phyloP scores from a whole-genome alignment of 2,329 filamentous ascomycete genomes.

The Corynespora cassiicola region DNA sequence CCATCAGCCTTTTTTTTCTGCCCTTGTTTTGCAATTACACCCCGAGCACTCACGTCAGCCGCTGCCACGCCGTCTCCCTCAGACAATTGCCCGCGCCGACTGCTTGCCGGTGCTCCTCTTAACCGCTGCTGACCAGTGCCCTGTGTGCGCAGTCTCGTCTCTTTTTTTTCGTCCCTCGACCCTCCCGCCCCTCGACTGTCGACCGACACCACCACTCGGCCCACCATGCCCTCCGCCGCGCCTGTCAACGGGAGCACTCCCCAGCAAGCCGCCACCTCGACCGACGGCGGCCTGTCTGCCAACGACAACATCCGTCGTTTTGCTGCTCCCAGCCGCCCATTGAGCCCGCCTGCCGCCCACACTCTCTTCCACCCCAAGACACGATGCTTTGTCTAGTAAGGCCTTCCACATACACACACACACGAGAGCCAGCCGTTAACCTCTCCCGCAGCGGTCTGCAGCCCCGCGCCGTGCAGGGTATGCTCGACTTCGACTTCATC shows the following conservation, averaged over 20 bases:
- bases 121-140: too few relatives aligned
- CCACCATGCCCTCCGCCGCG: slow-evolving; percentile 54
- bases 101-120: too few relatives aligned
- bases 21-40: slow-evolving; percentile 14
- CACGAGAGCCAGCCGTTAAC: too few relatives aligned
- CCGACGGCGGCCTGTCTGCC: slow-evolving; percentile 64
- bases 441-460: slow-evolving; percentile 75
- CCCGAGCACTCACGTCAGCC: slow-evolving; percentile 33
- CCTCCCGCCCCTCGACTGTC: slow-evolving; percentile 18
- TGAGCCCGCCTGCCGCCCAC: slow-evolving; percentile 87
- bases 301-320: slow-evolving; percentile 99
- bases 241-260: slow-evolving; percentile 40
- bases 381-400: slow-evolving; percentile 97
- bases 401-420: too few relatives aligned
- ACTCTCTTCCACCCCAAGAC: slow-evolving; percentile 99
- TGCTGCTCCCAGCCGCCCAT: slow-evolving; percentile 85
- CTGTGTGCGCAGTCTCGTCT: too few relatives aligned
- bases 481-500: slow-evolving; percentile 99
- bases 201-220: slow-evolving; percentile 14
- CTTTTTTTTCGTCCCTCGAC: slow-evolving; percentile 1
- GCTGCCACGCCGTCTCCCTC: slow-evolving; percentile 7
- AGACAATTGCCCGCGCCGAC: not conserved
- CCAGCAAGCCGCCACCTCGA: slow-evolving; percentile 37
- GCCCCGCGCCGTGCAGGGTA: slow-evolving; percentile 72
- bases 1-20: slow-evolving; percentile 25